Evolutionary conservation across 2,329 filamentous ascomycete species (phyloP).

Genomic region (Mycogone perniciosa): DNA sequence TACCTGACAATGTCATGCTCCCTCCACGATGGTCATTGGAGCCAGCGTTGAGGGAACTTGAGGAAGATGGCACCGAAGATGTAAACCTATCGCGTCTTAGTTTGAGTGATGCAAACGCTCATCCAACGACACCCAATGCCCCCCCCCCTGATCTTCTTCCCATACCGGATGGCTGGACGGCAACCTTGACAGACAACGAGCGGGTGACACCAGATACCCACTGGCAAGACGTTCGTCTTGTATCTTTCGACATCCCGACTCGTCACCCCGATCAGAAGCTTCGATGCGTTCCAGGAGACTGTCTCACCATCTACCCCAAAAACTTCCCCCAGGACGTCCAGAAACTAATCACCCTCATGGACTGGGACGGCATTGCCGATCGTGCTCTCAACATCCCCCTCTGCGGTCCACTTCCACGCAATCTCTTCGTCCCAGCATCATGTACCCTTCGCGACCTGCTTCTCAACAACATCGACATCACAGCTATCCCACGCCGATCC

Average conservation of each 20-base stretch:
- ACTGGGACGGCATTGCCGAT: constrained; percentile 70
- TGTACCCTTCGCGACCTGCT: constrained; percentile 69
- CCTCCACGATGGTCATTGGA: constrained; percentile 58
- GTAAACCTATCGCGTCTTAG: not conserved
- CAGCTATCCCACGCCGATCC: constrained; percentile 76
- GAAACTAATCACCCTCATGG: constrained; percentile 69
- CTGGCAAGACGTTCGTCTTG: constrained; percentile 88
- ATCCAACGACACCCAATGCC: constrained; percentile 14
- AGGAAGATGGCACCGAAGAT: constrained; percentile 1
- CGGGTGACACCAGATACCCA: constrained; percentile 70
- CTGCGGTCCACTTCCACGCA: constrained; percentile 26
- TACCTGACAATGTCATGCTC: constrained; percentile 67
- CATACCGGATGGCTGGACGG: constrained; percentile 50
- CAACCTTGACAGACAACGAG: constrained; percentile 57
- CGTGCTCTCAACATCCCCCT: constrained; percentile 48
- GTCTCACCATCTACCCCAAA: constrained; percentile 76
- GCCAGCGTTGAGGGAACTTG: constrained; percentile 18
- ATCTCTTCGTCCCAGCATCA: constrained; percentile 32
- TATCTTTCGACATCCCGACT: constrained; percentile 52
- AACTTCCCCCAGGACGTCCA: constrained; percentile 81
- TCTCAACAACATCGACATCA: constrained; percentile 80
- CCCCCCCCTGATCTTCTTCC: constrained; percentile 40
- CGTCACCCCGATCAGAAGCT: constrained; percentile 16
- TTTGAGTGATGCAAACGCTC: constrained; percentile 12
- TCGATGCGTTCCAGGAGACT: constrained; percentile 64